Conservation (phyloP, 345 rosid species). For the Aegle marmelos region DNA sequence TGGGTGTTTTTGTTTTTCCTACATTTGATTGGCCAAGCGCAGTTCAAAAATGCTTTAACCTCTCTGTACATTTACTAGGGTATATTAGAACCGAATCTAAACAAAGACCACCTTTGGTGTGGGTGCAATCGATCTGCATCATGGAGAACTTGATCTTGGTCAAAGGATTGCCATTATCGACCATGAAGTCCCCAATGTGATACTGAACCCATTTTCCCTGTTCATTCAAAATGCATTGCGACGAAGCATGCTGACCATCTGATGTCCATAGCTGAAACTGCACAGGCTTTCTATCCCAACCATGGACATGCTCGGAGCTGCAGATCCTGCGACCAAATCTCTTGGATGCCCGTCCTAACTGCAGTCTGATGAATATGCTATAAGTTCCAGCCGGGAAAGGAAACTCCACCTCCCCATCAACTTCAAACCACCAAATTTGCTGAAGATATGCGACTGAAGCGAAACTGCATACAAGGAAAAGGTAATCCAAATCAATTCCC, state of each 20-base stretch:
- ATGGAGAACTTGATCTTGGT: slow-evolving; percentile 72
- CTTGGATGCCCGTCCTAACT: slow-evolving; percentile 55
- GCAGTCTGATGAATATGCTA: slow-evolving; percentile 83
- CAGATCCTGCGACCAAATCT: slow-evolving; percentile 75
- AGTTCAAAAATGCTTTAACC: slow-evolving; percentile 55
- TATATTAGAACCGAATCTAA: slow-evolving; percentile 71
- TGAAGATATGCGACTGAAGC: slow-evolving; percentile 76
- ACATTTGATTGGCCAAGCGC: slow-evolving; percentile 25
- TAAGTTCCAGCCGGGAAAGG: slow-evolving; percentile 85
- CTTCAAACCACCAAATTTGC: slow-evolving; percentile 98
- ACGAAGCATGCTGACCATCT: slow-evolving; percentile 73
- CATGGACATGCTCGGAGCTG: slow-evolving; percentile 75
- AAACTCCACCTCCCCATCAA: slow-evolving; percentile 82
- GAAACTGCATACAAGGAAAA: slow-evolving; percentile 46
- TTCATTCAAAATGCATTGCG: slow-evolving; percentile 62
- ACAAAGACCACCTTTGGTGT: slow-evolving; percentile 94
- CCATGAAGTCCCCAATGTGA: slow-evolving; percentile 84
- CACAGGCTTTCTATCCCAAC: slow-evolving; percentile 88
- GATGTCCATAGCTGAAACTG: slow-evolving; percentile 85
- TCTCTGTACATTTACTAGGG: slow-evolving; percentile 62
- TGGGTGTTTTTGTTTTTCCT: neutral
- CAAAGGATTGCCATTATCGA: slow-evolving; percentile 24
- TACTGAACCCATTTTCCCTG: slow-evolving; percentile 74
- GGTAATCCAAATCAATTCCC: slow-evolving; percentile 13
- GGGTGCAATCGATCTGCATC: slow-evolving; percentile 98